Conservation (phyloP, 768 basidiomycete species). For the Lactifluus hygrophoroides region DNA sequence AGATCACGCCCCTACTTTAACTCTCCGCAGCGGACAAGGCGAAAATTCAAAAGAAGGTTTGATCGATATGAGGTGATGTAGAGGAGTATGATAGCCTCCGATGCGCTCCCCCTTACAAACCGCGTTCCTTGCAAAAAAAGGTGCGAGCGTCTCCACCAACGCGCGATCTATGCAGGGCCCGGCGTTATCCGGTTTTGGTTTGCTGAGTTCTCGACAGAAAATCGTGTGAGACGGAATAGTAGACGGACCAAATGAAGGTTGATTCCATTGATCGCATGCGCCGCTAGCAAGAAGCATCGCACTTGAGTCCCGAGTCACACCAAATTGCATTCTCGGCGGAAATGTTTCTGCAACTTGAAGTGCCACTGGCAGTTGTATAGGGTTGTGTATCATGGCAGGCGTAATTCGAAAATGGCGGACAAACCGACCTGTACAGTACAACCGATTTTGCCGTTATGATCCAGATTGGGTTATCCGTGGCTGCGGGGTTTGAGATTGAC, state of each 20-base stretch:
- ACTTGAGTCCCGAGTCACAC: not conserved
- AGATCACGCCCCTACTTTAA: constrained; percentile 1
- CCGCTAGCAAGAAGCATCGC: not conserved
- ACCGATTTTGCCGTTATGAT: constrained; percentile 5
- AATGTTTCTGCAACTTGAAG: not conserved
- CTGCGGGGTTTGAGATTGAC: not conserved
- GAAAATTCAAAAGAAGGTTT: constrained; percentile 13
- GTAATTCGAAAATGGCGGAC: constrained; percentile 1
- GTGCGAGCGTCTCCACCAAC: not conserved
- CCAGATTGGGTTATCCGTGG: constrained; percentile 5
- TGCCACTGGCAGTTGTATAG: not conserved
- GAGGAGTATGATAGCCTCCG: not conserved
- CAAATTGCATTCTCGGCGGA: not conserved
- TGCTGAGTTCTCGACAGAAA: not conserved
- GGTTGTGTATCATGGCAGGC: constrained; percentile 1
- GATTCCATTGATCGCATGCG: not conserved
- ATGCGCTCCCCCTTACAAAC: not conserved
- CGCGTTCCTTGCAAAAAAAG: not conserved
- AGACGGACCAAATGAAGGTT: not conserved
- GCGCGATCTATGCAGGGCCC: not conserved
- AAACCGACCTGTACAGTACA: not conserved
- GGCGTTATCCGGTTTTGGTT: not conserved
- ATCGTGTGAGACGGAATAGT: not conserved
- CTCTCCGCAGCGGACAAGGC: constrained; percentile 10
- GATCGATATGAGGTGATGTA: constrained; percentile 14